phyloP scores from a whole-genome alignment of 495 filamentous ascomycete species.

The Parachaetomium inaequale region DNA sequence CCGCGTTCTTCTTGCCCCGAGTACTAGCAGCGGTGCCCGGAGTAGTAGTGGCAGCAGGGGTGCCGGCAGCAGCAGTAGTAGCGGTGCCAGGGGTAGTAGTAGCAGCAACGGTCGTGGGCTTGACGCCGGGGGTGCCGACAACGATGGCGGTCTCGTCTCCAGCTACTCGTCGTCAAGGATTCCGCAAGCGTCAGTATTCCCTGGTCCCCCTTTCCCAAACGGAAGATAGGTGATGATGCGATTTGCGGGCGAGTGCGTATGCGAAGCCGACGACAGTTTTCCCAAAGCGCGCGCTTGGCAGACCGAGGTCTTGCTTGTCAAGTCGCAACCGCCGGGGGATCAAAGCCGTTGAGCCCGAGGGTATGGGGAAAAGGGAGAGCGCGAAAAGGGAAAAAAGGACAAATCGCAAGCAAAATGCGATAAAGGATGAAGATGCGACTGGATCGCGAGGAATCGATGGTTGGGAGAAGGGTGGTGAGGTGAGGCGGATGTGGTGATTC shows the following conservation, averaged over 20 bases:
- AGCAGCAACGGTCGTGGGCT: not conserved
- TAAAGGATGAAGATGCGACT: not conserved
- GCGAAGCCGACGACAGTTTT: not conserved
- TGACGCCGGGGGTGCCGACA: not conserved
- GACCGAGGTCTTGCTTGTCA: not conserved
- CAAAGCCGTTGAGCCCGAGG: not conserved
- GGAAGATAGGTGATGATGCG: not conserved
- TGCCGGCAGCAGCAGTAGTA: not conserved
- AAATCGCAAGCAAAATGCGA: not conserved
- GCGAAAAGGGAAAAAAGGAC: no score
- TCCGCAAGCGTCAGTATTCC: conserved; percentile 4
- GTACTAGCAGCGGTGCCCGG: not conserved
- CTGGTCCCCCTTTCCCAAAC: not conserved
- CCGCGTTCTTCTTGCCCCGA: not conserved
- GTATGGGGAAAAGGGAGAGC: not conserved
- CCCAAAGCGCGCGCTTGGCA: conserved; percentile 1
- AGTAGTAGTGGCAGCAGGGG: not conserved
- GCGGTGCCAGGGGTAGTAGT: not conserved
- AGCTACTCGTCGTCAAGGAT: not conserved
- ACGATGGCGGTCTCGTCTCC: not conserved
- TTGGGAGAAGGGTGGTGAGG: not conserved
- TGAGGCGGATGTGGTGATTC: not conserved
- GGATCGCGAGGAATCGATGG: not conserved
- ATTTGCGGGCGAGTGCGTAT: not conserved
- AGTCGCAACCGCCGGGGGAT: not conserved